Conservation (phyloP, 441 rosid genomes). For the Erodium texanum region DNA sequence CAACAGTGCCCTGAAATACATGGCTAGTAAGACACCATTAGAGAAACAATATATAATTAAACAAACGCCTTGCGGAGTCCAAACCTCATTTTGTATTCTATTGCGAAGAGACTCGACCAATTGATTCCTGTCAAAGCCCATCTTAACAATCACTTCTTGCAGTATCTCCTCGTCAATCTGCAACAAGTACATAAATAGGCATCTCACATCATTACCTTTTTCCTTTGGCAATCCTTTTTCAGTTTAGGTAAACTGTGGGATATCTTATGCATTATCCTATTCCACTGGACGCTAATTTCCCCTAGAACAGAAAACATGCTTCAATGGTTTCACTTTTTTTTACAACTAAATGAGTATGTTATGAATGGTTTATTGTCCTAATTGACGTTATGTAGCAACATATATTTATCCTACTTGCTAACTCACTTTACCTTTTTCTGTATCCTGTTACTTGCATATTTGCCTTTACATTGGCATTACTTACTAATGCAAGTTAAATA, state of each 20-base stretch:
- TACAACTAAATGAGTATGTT: background rate
- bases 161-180: conserved; percentile 96
- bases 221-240: background rate
- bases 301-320: background rate
- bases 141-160: conserved; percentile 61
- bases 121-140: conserved; percentile 76
- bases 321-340: background rate
- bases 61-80: conserved; percentile 10
- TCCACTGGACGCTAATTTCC: too few species aligned
- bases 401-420: background rate
- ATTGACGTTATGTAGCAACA: background rate
- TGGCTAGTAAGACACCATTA: conserved; percentile 13
- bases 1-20: conserved; percentile 76
- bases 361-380: background rate
- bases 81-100: conserved; percentile 79
- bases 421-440: background rate
- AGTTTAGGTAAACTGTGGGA: background rate
- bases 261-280: too few species aligned
- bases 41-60: conserved; percentile 6
- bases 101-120: conserved; percentile 74
- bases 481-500: background rate
- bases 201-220: background rate
- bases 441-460: background rate
- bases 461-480: background rate
- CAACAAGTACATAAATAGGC: conserved; percentile 12